Evolutionary conservation across 805 yeast species (phyloP), one percentile per base, ranked within the genome.

Genomic region (Scheffersomyces ergatensis): DNA sequence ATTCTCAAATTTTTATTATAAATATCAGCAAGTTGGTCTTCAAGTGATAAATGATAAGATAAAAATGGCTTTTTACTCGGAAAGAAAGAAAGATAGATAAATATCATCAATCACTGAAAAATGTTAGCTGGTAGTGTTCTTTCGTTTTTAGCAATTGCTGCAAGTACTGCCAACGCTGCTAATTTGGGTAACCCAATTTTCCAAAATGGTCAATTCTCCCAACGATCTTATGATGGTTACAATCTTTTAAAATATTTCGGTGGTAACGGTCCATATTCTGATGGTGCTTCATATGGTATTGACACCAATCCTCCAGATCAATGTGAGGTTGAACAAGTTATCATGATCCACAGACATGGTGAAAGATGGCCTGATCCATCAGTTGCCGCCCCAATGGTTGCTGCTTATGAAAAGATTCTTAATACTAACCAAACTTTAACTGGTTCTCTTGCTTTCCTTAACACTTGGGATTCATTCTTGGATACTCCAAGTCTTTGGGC

Each of bases 261-360:
- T 14, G 80, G 81, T 15, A 52, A 72, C 16, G 84, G 77, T 1
- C 86, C 87, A 5, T 80, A 76, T 48, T 61, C 74, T 27, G 70
- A 72, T 38, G 67, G 67, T 36, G 59, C 63, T 2, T 83, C 83
- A 1, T 76, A 59, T 50, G 85, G 85, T 3, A 70, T 81, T 32
- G 61, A 74, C 12, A 55, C 70, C 14, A 76, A 65, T 9, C 47
- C 66, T 1, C 83, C 85, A n/a, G 65, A 58, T 6, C 67, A 66
- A 36, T 82, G 86, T 58, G 52, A 59, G 5, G 67, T 82, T 40
- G 77, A 77, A 49, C 92, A 85, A 58, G 87, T 84, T 8, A 89
- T 83, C 48, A 61, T 85, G 17, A 63, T 84, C 38, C 80, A 82
- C 50, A 75, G 96, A 53, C 95, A 88, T 54, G 95, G 92, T 16